Evolutionary conservation across 495 filamentous ascomycete genomes (phyloP), one percentile per base, ranked within the genome.

Genomic region (Cryomyces minteri): DNA sequence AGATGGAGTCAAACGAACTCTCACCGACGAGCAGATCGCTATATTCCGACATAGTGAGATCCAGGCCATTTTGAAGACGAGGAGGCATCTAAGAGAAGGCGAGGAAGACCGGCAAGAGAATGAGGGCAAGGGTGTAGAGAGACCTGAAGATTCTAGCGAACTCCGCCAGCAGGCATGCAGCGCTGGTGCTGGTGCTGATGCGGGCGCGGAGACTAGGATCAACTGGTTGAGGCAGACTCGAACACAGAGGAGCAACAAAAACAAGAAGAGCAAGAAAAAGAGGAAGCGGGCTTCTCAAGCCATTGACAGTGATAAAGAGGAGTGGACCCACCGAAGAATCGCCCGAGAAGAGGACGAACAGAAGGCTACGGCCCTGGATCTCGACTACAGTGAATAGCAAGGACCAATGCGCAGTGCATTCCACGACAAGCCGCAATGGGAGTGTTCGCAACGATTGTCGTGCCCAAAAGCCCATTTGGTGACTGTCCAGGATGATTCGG

Each of bases 31-130:
- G 46, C 82, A 98, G 62, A 84, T 95, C 39, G 76, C 70, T 12
- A 90, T 94, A 36, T 94, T 96, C 57, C 69, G 90, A 47, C 82
- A 90, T 57, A 90, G 80, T 10, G 90, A 98, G 62, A 72, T 96
- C 39, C 76, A 93, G 54, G 55, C 68, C 6, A 62, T 94, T 12
- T 62, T 84, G 4, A 72, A 80, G 7, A 67, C 67, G 47, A 61
- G 59, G 53, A 50, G 53, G 47, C 53, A 53, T n/a, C 52, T 47
- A 61, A 47, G 59, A 61, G 46, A 46, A 46, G 46, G 48, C 32
- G 40, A 48, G 32, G 43, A 40, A 6, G 38, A 51, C 32, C 39
- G 45, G 28, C 36, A 46, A 28, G 45, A 41, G 14, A 38, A 34
- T 7, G 10, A 39, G 41, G 25, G 12, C 31, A 33, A 31, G 18